Base-by-base conservation (phyloP, 2,329 filamentous ascomycete species). In the Cladosporium cucumerinum region DNA sequence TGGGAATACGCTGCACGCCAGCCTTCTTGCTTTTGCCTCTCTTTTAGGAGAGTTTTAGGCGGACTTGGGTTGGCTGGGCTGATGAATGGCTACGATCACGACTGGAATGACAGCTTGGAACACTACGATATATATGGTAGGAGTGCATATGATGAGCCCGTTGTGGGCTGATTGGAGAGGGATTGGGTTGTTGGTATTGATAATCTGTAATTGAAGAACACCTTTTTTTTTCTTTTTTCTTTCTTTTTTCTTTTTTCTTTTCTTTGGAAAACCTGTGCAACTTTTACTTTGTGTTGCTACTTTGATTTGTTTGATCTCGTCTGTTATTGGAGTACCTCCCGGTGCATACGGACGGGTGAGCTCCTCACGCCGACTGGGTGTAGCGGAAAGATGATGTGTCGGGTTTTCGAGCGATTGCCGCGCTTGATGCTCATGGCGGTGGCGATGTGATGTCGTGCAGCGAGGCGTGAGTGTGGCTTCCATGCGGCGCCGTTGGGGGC, bases 191-290 rank as follows among this genome's bases (percentile, higher is more conserved):
- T 30, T 30, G 28, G 43, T 61, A 61, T 54, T 62, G 48, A 55
- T 62, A 62, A 62, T 55, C 60, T 62, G 60, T 62, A 62, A 62
- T 55, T 62, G 60, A 62, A 43, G 39, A 46, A 46, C 18, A 49
- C 14, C 32, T 34, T 34, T 34, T 11, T 11, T 52, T 26, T 34
- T 34, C 14, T 11, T 11, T 52, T 26, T 34, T 34, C 14, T 11
- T 11, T 52, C 18, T 34, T 34, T 11, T 11, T 52, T 26, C 32
- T 34, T 34, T 34, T 11, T 11, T 52, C 18, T 34, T 34, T 11
- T 11, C 32, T 26, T 30, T 32, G 5, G 51, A 32, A 23, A 21
- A 11, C n/a, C 12, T 6, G 18, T 46, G 7, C 11, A 3, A 21
- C 7, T 46, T 11, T 21, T 4, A 21, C 7, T 46, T 11, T 46